Evolutionary conservation across 257 asterid genomes (phyloP).

Genomic region (Plantago elongata): DNA sequence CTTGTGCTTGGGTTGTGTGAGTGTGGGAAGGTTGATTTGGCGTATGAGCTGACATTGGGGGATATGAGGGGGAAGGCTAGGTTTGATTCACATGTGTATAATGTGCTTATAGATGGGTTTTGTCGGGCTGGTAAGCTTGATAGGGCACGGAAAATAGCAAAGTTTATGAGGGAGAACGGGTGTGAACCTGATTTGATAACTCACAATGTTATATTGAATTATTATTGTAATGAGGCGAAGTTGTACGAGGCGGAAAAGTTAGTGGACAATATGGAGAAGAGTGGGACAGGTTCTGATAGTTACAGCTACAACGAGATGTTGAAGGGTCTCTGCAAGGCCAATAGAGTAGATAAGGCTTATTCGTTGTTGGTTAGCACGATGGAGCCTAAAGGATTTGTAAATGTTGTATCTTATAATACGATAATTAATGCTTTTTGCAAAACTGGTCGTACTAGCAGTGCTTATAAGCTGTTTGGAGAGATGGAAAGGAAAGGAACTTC

Average conservation of each 20-base stretch:
- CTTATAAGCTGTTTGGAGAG: constrained; percentile 61
- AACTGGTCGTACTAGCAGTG: constrained; percentile 42
- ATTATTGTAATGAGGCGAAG: constrained; percentile 63
- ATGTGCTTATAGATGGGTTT: constrained; percentile 72
- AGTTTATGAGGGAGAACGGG: constrained; percentile 81
- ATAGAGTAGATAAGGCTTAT: constrained; percentile 68
- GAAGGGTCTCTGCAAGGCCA: constrained; percentile 83
- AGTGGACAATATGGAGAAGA: constrained; percentile 61
- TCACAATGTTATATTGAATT: constrained; percentile 66
- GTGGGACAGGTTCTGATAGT: constrained; percentile 60
- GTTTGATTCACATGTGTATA: constrained; percentile 52
- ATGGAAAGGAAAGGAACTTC: constrained; percentile 63
- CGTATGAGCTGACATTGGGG: constrained; percentile 90
- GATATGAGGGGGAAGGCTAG: constrained; percentile 65
- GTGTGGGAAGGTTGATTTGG: constrained; percentile 79
- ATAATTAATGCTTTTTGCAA: constrained; percentile 66
- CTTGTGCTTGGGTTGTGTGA: constrained; percentile 77
- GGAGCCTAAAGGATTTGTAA: constrained; percentile 64
- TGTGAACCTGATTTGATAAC: constrained; percentile 82
- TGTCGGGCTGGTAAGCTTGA: constrained; percentile 82
- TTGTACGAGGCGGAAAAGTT: constrained; percentile 72
- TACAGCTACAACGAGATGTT: constrained; percentile 82
- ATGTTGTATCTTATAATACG: constrained; percentile 88
- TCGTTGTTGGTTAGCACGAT: constrained; percentile 54
- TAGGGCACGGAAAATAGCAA: constrained; percentile 58